Evolutionary conservation across 2,329 filamentous ascomycete species (phyloP), one percentile per base, ranked within the genome.

Genomic region (Cryphonectria naterciae): DNA sequence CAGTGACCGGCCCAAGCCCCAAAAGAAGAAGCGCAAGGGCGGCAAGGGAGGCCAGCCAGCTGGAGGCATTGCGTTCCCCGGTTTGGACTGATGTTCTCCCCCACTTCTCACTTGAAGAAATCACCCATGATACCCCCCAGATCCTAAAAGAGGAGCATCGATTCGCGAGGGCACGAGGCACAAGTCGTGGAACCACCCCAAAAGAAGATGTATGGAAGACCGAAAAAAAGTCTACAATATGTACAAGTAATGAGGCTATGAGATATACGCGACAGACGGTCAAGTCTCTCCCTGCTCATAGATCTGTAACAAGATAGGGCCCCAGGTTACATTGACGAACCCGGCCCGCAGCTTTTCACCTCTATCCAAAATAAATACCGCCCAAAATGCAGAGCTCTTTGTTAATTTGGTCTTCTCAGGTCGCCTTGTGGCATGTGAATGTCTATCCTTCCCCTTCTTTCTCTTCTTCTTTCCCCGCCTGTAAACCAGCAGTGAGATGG

Each of bases 21-120:
- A 75, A 78, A 80, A 69, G 79, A 81, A 71, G 84, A 81, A 72
- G 78, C 85, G 83, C 77, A 86, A 83, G 77, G 80, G 79, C 67
- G 83, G 77, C 54, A 86, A 86, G 76, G 64, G 65, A 58, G 64
- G 46, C 32, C 43, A 54, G 25, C 56, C 68, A 39, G 49, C 35
- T 25, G 58, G 56, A 25, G 76, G 79, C 32, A 52, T 68, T 37
- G 72, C 72, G 11, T 70, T 72, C 17, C 54, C 71, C 2, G 74
- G 72, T 49, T 61, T 73, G n/a, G 72, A 73, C 64, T 73, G n/a
- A 49, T 25, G 11, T 8, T n/a, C 25, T 25, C 19, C 19, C 17
- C 58, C 52, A 15, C 32, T 41, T 54, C 56, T 32, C 1, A 56
- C 32, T 19, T 4, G 62, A 41, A n/a, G 54, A 35, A 35, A 60